A percentile compares a stretch with the other conserved stretches of the same genome.
Conservation (phyloP, 2,329 filamentous ascomycete species). For the Sporothrix brunneoviolacea region DNA sequence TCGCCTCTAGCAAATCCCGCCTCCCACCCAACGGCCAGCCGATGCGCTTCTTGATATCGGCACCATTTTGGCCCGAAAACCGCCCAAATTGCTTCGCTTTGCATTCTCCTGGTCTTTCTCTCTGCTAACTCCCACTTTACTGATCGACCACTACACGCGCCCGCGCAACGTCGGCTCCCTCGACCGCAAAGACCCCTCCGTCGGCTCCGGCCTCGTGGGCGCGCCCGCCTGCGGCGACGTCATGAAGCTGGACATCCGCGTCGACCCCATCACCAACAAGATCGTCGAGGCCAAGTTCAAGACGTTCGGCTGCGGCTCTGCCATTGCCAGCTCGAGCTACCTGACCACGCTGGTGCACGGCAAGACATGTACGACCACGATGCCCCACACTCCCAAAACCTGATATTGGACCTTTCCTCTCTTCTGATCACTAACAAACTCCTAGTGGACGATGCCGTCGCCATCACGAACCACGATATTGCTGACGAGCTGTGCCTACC, state of each 20-base stretch:
- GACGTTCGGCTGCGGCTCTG: constrained; percentile 91
- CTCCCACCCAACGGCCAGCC: neutral
- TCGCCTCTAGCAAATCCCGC: neutral
- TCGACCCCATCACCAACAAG: constrained; percentile 79
- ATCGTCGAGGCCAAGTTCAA: constrained; percentile 97
- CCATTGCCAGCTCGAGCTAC: constrained; percentile 92
- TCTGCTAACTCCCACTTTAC: constrained; percentile 10
- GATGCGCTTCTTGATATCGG: neutral
- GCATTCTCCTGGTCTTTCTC: neutral
- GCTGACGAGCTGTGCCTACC: constrained; percentile 90
- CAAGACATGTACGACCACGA: constrained; percentile 62
- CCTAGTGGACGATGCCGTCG: constrained; percentile 77
- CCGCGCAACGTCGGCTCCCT: constrained; percentile 49
- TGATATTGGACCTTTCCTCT: too few relatives aligned
- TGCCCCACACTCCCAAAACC: too few relatives aligned
- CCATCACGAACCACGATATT: constrained; percentile 96
- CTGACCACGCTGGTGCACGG: constrained; percentile 80
- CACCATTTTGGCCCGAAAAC: neutral
- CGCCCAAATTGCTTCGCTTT: neutral
- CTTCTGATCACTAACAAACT: neutral
- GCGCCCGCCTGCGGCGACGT: constrained; percentile 90
- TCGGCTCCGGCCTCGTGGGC: constrained; percentile 85
- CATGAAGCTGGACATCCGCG: constrained; percentile 90
- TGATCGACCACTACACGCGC: constrained; percentile 24
- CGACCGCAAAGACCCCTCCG: constrained; percentile 69